Evolutionary conservation across 2,329 filamentous ascomycete species (phyloP).

Genomic region (Aspergillus niger): DNA sequence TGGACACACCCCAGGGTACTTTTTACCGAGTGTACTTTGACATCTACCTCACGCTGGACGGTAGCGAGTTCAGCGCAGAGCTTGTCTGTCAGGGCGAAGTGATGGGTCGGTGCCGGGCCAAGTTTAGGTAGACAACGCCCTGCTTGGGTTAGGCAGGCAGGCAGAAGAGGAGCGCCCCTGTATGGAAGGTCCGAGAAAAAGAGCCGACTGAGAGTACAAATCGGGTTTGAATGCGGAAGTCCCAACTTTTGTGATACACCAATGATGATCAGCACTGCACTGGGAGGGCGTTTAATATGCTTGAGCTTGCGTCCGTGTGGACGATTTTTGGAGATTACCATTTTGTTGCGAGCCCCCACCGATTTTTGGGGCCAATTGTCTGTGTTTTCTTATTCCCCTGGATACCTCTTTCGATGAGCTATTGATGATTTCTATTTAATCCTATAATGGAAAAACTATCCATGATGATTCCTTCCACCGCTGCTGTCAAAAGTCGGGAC

Average conservation of each 20-base stretch:
- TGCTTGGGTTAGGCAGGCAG: slow-evolving; percentile 9
- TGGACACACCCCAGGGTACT: slow-evolving; percentile 96
- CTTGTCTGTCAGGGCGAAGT: slow-evolving; percentile 99
- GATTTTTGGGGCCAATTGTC: slow-evolving; percentile 6
- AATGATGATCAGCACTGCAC: slow-evolving; percentile 19
- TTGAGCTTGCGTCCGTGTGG: slow-evolving; percentile 7
- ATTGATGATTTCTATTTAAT: slow-evolving; percentile 16
- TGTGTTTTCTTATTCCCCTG: slow-evolving; percentile 11
- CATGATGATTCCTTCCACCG: background rate
- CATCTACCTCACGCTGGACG: slow-evolving; percentile 88
- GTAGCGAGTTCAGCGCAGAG: slow-evolving; percentile 96
- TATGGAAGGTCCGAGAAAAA: slow-evolving; percentile 7
- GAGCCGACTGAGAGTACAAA: slow-evolving; percentile 1
- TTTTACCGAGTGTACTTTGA: slow-evolving; percentile 78
- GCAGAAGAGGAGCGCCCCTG: slow-evolving; percentile 1
- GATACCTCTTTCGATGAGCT: slow-evolving; percentile 19
- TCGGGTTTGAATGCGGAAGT: background rate
- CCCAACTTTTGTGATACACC: slow-evolving; percentile 2
- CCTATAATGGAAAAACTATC: slow-evolving; percentile 6
- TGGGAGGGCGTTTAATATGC: slow-evolving; percentile 18
- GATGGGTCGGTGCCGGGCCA: slow-evolving; percentile 92
- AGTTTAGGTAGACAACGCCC: slow-evolving; percentile 66
- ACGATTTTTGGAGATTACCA: slow-evolving; percentile 9
- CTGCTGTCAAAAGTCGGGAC: background rate
- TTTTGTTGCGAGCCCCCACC: background rate